These are phyloP conservation scores for Wickerhamomyces sp. DNA, from an alignment of 1,139 yeast species.

Conservation along the genomic window DNA sequence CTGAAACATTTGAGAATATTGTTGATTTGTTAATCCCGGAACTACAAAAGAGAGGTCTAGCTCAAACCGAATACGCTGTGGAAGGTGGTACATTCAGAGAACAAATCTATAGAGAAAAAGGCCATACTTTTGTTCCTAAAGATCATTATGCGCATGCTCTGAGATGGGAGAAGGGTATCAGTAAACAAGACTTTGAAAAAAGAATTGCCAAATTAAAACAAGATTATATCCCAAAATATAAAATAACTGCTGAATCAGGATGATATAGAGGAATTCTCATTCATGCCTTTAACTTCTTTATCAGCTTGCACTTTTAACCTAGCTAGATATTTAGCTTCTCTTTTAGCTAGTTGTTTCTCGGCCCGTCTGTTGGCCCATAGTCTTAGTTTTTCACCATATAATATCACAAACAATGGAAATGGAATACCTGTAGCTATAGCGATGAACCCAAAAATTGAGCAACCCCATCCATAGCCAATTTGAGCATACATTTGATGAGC, in stretches of 20 bases:
- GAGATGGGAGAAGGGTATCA: slow-evolving; percentile 9
- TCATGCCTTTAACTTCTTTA: slow-evolving; percentile 5
- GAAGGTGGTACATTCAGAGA: slow-evolving; percentile 10
- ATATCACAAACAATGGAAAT: slow-evolving; percentile 53
- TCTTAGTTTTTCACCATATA: slow-evolving; percentile 53
- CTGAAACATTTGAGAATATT: slow-evolving; percentile 9
- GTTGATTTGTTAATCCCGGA: slow-evolving; percentile 9
- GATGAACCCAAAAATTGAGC: slow-evolving; percentile 53
- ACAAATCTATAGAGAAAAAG: slow-evolving; percentile 6
- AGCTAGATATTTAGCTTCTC: slow-evolving; percentile 35
- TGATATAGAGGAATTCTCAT: not conserved
- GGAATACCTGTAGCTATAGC: slow-evolving; percentile 57
- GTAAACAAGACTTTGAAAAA: slow-evolving; percentile 9
- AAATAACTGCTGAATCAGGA: slow-evolving; percentile 3
- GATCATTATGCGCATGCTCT: slow-evolving; percentile 7
- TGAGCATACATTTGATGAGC: slow-evolving; percentile 40
- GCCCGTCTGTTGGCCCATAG: slow-evolving; percentile 49
- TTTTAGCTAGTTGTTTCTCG: slow-evolving; percentile 36
- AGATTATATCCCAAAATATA: slow-evolving; percentile 1
- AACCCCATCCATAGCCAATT: slow-evolving; percentile 63
- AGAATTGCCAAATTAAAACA: slow-evolving; percentile 1
- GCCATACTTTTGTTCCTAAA: slow-evolving; percentile 6
- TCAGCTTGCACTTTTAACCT: slow-evolving; percentile 21
- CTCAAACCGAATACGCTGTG: slow-evolving; percentile 9
- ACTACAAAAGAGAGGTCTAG: slow-evolving; percentile 9